phyloP scores from a whole-genome alignment of 208 protist genomes.

The Leishmania tropica region DNA sequence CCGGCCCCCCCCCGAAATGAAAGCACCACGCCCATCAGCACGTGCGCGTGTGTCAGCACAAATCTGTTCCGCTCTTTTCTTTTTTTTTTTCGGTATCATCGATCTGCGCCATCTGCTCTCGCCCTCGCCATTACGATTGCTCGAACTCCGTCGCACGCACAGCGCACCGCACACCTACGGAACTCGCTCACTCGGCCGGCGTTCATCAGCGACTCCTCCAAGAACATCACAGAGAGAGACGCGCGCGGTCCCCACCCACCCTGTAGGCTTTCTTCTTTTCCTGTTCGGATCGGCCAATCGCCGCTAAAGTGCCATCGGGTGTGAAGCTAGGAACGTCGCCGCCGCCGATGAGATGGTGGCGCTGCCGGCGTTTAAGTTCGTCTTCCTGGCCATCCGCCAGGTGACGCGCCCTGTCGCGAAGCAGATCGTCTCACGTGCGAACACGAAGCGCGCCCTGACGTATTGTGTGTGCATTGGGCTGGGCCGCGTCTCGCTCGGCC shows the following conservation, averaged over 20 bases:
- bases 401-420: constrained; percentile 71
- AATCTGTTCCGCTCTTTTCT: not conserved
- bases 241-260: not conserved
- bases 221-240: not conserved
- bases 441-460: constrained; percentile 53
- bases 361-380: constrained; percentile 71
- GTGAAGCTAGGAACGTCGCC: not conserved
- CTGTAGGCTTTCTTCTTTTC: not conserved
- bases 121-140: not conserved
- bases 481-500: constrained; percentile 74
- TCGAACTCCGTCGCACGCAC: not conserved
- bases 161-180: not conserved
- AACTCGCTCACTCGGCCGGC: not conserved
- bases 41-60: not conserved
- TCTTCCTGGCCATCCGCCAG: constrained; percentile 80
- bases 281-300: not conserved
- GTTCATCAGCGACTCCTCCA: not conserved
- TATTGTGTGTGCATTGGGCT: constrained; percentile 74
- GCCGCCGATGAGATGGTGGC: constrained; percentile 61
- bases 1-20: not conserved
- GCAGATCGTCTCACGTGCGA: constrained; percentile 63
- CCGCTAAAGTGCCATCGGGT: not conserved
- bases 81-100: not conserved
- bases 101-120: not conserved
- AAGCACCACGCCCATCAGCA: not conserved